Percentiles rank a stretch among this genome's conserved stretches.
Conservation (phyloP, 1,284 basidiomycete species). For the Ceratobasidium sp. region DNA sequence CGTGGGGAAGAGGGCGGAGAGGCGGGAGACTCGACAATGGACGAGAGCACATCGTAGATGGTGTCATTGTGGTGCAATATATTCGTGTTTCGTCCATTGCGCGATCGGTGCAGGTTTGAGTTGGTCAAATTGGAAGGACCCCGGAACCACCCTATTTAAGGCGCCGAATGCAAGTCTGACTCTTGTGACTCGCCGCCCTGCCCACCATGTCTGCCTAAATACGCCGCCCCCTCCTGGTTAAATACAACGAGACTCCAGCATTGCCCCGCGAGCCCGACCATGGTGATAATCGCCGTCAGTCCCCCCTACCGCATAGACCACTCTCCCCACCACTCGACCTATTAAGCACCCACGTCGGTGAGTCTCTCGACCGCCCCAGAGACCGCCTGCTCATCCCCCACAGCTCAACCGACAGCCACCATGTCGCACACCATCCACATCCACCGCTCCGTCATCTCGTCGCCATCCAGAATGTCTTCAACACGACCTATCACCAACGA, state of each 20-base stretch:
- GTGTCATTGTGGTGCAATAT: slow-evolving; percentile 48
- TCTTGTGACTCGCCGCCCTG: background rate
- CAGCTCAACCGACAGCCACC: slow-evolving; percentile 47
- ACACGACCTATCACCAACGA: slow-evolving; percentile 39
- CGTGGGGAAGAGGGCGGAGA: slow-evolving; percentile 61
- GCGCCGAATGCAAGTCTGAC: background rate
- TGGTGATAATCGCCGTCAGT: slow-evolving; percentile 30
- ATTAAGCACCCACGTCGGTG: slow-evolving; percentile 19
- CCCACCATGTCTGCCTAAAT: slow-evolving; percentile 28
- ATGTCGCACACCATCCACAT: slow-evolving; percentile 45
- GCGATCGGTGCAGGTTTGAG: slow-evolving; percentile 19
- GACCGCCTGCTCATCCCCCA: background rate
- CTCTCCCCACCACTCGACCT: background rate
- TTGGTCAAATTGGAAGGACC: slow-evolving; percentile 28
- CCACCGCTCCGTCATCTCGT: slow-evolving; percentile 47
- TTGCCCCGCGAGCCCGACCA: slow-evolving; percentile 20
- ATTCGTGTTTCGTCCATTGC: slow-evolving; percentile 16
- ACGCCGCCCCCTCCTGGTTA: background rate
- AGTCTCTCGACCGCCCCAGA: slow-evolving; percentile 5
- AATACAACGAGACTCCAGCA: background rate
- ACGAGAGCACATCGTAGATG: slow-evolving; percentile 62
- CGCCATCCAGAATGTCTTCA: slow-evolving; percentile 48
- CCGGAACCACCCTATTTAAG: background rate
- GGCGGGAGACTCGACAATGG: slow-evolving; percentile 72
- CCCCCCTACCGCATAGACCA: slow-evolving; percentile 34